phyloP scores from a whole-genome alignment of 2,329 filamentous ascomycete genomes.

The Fusarium sp. region DNA sequence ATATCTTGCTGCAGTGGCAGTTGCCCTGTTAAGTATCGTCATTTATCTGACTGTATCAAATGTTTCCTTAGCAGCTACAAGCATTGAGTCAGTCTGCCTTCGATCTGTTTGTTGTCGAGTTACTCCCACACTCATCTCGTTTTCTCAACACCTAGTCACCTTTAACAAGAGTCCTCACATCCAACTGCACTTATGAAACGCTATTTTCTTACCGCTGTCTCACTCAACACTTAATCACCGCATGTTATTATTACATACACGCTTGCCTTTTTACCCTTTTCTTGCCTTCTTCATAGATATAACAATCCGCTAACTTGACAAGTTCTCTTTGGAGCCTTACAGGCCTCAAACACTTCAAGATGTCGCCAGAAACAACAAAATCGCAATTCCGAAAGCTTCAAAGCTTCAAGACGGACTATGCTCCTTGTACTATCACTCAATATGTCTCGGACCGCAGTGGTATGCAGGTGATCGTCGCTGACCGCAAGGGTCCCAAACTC shows the following conservation, averaged over 20 bases:
- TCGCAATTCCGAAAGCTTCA: conserved; percentile 85
- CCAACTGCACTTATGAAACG: background rate
- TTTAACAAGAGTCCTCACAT: background rate
- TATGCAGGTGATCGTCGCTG: conserved; percentile 92
- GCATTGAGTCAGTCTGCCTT: conserved; percentile 32
- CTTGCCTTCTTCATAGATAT: background rate
- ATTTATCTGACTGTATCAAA: conserved; percentile 22
- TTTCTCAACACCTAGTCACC: background rate
- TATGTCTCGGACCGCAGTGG: conserved; percentile 96
- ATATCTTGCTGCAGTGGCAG: conserved; percentile 38
- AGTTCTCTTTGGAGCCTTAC: conserved; percentile 41
- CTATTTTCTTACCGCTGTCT: background rate
- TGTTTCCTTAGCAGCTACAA: background rate
- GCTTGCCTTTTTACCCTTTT: conserved; percentile 6
- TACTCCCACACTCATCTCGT: background rate
- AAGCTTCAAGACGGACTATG: conserved; percentile 90
- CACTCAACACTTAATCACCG: background rate
- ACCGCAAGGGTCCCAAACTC: conserved; percentile 94
- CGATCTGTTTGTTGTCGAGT: conserved; percentile 5
- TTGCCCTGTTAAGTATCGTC: conserved; percentile 44
- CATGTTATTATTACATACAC: background rate
- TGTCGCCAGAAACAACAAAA: conserved; percentile 66
- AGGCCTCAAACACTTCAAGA: conserved; percentile 52
- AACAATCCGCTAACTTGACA: conserved; percentile 27
- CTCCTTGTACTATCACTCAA: conserved; percentile 87